Conservation (phyloP, 1,139 yeast species). For the Zhuliangozyma parablackwelliae region DNA sequence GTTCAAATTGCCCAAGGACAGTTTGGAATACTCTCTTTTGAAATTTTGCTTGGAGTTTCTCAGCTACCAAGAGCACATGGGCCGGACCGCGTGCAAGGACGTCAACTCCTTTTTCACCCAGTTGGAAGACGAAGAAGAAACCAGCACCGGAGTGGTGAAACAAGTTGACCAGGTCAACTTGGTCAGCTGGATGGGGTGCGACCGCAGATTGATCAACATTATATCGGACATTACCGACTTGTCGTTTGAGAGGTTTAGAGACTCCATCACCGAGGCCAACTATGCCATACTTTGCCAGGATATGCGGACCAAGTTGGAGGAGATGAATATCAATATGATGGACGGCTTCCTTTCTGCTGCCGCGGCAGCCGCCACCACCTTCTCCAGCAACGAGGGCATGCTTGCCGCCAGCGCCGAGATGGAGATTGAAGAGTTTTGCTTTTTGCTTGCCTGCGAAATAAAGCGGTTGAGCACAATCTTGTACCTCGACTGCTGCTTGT, state of each 20-base stretch:
- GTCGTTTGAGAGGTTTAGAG: slow-evolving; percentile 23
- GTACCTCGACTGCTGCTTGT: slow-evolving; percentile 24
- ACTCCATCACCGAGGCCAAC: slow-evolving; percentile 13
- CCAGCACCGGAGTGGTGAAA: slow-evolving; percentile 2
- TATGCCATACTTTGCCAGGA: slow-evolving; percentile 13
- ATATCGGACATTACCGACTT: slow-evolving; percentile 34
- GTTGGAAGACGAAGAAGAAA: slow-evolving; percentile 13
- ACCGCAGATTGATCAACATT: slow-evolving; percentile 19
- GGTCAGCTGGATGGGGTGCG: slow-evolving; percentile 28
- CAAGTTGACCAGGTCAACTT: slow-evolving; percentile 4
- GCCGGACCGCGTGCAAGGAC: slow-evolving; percentile 31
- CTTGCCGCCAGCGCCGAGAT: neutral
- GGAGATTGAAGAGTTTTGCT: slow-evolving; percentile 20
- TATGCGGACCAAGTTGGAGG: slow-evolving; percentile 11
- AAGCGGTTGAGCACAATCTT: slow-evolving; percentile 21
- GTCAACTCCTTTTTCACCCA: slow-evolving; percentile 20
- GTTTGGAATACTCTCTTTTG: slow-evolving; percentile 18
- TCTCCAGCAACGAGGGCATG: slow-evolving; percentile 1
- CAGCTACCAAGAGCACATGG: slow-evolving; percentile 28
- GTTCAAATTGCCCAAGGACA: slow-evolving; percentile 13
- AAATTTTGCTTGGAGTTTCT: slow-evolving; percentile 25
- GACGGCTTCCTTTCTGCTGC: slow-evolving; percentile 1
- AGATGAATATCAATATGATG: slow-evolving; percentile 10
- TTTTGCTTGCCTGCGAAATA: slow-evolving; percentile 24
- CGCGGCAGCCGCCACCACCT: neutral